phyloP scores from a whole-genome alignment of 495 filamentous ascomycete genomes.

The Physcia stellaris region DNA sequence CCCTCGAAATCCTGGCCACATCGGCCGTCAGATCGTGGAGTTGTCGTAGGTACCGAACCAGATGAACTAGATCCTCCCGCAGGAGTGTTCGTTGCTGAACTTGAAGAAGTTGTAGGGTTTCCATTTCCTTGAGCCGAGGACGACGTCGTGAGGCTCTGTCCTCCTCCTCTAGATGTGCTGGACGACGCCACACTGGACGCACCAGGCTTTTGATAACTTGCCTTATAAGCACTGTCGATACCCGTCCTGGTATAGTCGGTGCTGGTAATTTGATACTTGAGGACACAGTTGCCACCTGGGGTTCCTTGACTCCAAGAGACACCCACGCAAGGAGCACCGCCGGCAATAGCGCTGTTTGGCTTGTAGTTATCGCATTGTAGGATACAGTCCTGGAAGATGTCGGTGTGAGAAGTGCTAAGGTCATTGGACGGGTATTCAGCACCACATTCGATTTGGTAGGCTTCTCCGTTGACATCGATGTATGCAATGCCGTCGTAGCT shows the following conservation, averaged over 20 bases:
- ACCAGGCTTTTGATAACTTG: too few relatives aligned
- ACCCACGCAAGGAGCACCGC: slow-evolving; percentile 2
- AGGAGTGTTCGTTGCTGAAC: too few relatives aligned
- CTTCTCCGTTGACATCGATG: not conserved
- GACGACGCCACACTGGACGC: too few relatives aligned
- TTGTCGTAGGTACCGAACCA: too few relatives aligned
- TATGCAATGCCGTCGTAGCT: not conserved
- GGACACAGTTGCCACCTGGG: slow-evolving; percentile 6
- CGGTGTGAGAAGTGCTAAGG: slow-evolving; percentile 1
- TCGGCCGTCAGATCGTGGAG: too few relatives aligned
- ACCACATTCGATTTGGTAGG: slow-evolving; percentile 1
- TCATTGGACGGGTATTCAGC: slow-evolving; percentile 2
- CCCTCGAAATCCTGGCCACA: too few relatives aligned
- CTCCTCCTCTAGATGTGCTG: too few relatives aligned
- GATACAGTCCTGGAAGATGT: slow-evolving; percentile 5
- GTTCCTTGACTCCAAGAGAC: slow-evolving; percentile 2
- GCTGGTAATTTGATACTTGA: slow-evolving; percentile 3
- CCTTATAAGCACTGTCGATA: slow-evolving; percentile 1
- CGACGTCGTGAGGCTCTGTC: too few relatives aligned
- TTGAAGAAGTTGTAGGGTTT: too few relatives aligned
- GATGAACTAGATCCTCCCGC: too few relatives aligned
- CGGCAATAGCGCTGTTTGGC: not conserved
- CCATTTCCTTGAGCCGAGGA: too few relatives aligned
- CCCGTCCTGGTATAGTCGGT: not conserved
- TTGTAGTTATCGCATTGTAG: slow-evolving; percentile 2